Percentiles rank a stretch among this genome's conserved stretches.
phyloP scores from a whole-genome alignment of 768 basidiomycete genomes.

The Multifurca ochricompacta region DNA sequence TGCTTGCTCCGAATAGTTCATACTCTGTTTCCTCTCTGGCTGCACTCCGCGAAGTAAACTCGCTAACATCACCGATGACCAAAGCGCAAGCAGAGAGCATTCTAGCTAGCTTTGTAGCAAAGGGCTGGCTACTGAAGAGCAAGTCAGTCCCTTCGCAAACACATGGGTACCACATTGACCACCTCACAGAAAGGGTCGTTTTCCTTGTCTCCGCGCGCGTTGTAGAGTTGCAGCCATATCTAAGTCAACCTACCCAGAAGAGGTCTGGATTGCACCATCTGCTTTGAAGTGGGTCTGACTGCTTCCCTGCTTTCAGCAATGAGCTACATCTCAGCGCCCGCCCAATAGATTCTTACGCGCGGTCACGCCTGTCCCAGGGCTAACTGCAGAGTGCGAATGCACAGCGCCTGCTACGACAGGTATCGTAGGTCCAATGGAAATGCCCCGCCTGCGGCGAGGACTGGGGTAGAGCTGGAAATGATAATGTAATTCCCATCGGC shows the following conservation, averaged over 20 bases:
- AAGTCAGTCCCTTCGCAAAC: conserved; percentile 39
- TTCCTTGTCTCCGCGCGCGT: conserved; percentile 68
- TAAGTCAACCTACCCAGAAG: conserved; percentile 68
- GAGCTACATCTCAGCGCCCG: too few relatives aligned
- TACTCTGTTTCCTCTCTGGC: conserved; percentile 73
- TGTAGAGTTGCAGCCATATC: conserved; percentile 69
- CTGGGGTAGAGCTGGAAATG: conserved; percentile 51
- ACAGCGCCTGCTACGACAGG: conserved; percentile 53
- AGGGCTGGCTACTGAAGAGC: conserved; percentile 72
- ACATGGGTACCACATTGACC: not conserved
- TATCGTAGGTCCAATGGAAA: conserved; percentile 36
- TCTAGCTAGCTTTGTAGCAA: conserved; percentile 74
- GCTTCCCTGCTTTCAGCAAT: not conserved
- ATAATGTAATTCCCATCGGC: conserved; percentile 49
- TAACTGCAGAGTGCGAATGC: conserved; percentile 59
- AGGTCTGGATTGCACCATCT: conserved; percentile 68
- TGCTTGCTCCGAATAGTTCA: conserved; percentile 65
- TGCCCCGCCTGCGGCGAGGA: conserved; percentile 53
- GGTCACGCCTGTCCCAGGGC: conserved; percentile 54
- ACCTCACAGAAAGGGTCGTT: conserved; percentile 44
- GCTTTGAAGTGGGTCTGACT: conserved; percentile 47
- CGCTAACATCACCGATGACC: conserved; percentile 50
- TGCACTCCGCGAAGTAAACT: conserved; percentile 61
- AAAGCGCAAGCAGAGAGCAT: conserved; percentile 69
- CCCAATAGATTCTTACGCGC: conserved; percentile 52